Conservation (phyloP, 2,329 filamentous ascomycete genomes). For the Sphaerulina vaccinii region DNA sequence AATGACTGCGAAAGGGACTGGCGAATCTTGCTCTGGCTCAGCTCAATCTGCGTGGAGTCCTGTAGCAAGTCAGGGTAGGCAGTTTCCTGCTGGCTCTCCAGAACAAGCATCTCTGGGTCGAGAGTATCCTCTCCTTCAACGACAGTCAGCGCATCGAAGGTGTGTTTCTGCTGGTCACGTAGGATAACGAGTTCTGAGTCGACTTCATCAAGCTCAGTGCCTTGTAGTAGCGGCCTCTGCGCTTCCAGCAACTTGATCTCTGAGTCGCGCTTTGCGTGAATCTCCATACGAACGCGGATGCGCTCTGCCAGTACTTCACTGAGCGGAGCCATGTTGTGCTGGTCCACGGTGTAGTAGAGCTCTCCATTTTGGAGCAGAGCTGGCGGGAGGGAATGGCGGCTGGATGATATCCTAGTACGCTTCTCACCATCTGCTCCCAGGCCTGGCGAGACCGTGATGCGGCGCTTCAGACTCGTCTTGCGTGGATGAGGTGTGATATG, state of each 20-base stretch:
- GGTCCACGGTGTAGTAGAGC: constrained; percentile 25
- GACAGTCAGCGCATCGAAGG: constrained; percentile 26
- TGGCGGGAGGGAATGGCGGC: constrained; percentile 36
- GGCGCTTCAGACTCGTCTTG: constrained; percentile 33
- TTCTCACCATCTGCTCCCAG: constrained; percentile 16
- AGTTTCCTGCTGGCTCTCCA: constrained; percentile 32
- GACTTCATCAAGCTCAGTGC: constrained; percentile 29
- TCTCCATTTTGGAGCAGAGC: constrained; percentile 27
- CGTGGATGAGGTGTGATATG: constrained; percentile 36
- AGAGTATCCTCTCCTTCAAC: constrained; percentile 25
- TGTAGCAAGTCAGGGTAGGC: constrained; percentile 30
- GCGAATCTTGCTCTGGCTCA: constrained; percentile 12
- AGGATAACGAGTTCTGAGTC: constrained; percentile 17
- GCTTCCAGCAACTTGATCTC: constrained; percentile 14
- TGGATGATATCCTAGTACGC: constrained; percentile 27
- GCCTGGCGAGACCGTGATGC: constrained; percentile 34
- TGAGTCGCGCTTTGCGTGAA: constrained; percentile 39
- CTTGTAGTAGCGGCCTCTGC: constrained; percentile 8
- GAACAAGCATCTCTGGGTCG: constrained; percentile 36
- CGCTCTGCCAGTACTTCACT: constrained; percentile 35
- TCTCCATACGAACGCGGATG: constrained; percentile 40
- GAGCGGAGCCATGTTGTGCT: constrained; percentile 35
- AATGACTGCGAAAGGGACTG: constrained; percentile 21
- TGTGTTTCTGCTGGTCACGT: constrained; percentile 30
- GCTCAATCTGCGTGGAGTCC: constrained; percentile 7